Base-by-base conservation (phyloP, 306 rosid genomes). In the cucumber (Cucumis sativus) region DNA sequence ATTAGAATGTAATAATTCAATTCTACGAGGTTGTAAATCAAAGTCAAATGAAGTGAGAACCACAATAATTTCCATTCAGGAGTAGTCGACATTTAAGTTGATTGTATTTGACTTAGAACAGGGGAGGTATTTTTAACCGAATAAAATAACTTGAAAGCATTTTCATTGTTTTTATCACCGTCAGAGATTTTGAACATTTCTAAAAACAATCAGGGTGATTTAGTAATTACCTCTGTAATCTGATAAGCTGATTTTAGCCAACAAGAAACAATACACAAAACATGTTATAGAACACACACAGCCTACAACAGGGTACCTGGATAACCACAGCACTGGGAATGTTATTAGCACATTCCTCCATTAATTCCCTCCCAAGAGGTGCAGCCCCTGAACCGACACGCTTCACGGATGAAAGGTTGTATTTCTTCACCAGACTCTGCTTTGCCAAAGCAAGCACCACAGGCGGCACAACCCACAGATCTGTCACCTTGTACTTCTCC, bases 391-490 rank as follows among this genome's bases (percentile, higher is more conserved):
- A 89, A 11, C 89, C 88, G 59, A 91, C 70, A 9, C 65, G 82
- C 87, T 25, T 89, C 90, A 93, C 37, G 0, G 98, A 91, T 0
- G 98, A 91, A 35, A 93, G 86, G 25, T 88, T 60, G 72, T 85
- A 91, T 20, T 88, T 88, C 52, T 78, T 52, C 23, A 90, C 93
- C 79, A 83, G 74, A 23, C 84, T 82, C 66, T 85, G 88, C 79
- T 91, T 93, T 0, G 90, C 88, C 88, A 93, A 66, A 61, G 91
- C 97, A 70, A 91, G 88, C 15, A 93, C 55, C 0, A 91, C 85
- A 1, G 98, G 97, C 76, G 97, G 98, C 87, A 91, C 98, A 17
- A 88, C 62, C 98, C 97, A 91, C 73, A 93, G 0, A 51, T 89
- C 84, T 8, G 91, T 88, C 49, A 93, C 89, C 80, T 67, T 87